Evolutionary conservation across 768 basidiomycete species (phyloP).

Genomic region (Baorangia bicolor): DNA sequence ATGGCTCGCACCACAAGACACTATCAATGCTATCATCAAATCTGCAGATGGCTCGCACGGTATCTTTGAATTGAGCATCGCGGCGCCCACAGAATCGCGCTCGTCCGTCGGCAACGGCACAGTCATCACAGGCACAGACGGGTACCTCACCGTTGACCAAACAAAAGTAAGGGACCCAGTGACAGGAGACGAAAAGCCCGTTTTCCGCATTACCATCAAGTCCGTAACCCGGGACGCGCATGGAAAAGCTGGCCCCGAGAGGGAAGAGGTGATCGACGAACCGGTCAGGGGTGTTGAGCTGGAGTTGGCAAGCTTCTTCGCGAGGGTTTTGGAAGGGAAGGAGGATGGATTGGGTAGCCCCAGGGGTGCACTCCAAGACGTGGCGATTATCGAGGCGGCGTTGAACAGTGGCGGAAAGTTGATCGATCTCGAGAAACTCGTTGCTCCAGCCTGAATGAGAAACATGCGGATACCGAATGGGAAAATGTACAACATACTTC

Average conservation of each 20-base stretch:
- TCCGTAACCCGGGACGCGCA: conserved; percentile 20
- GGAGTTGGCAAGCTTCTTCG: conserved; percentile 61
- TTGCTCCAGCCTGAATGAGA: conserved; percentile 7
- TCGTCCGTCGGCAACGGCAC: conserved; percentile 29
- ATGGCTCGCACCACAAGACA: conserved; percentile 78
- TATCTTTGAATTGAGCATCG: conserved; percentile 62
- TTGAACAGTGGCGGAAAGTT: conserved; percentile 62
- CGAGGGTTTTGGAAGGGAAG: conserved; percentile 44
- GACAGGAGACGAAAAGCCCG: conserved; percentile 20
- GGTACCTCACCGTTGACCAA: conserved; percentile 52
- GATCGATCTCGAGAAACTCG: conserved; percentile 51
- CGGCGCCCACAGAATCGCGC: conserved; percentile 46
- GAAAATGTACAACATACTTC: background rate
- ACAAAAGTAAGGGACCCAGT: conserved; percentile 26
- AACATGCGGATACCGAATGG: background rate
- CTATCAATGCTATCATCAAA: conserved; percentile 57
- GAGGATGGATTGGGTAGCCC: conserved; percentile 61
- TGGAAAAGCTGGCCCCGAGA: conserved; percentile 31
- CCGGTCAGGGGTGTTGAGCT: conserved; percentile 50
- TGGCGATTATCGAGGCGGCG: conserved; percentile 77
- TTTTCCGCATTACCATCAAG: conserved; percentile 43
- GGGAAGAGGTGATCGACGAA: conserved; percentile 48
- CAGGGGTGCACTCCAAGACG: conserved; percentile 62
- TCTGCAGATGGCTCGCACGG: conserved; percentile 54
- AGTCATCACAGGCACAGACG: conserved; percentile 60